Conservation (phyloP, 75 land plant genomes). For the Picea sitchensis region DNA sequence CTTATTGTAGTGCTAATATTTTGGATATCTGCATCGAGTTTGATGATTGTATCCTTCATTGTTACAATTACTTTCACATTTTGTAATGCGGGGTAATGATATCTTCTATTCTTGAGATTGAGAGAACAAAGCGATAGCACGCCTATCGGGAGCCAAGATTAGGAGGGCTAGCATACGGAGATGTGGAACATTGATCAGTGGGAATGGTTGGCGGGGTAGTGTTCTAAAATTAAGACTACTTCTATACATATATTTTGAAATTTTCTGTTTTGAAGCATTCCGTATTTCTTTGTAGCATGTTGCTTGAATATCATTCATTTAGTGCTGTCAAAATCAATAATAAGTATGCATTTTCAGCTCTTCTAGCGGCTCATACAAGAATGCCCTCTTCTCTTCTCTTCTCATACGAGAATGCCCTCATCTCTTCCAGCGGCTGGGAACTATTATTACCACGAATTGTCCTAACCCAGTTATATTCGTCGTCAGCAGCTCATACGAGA, state of each 20-base stretch:
- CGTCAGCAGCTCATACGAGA: no score
- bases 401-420: constrained; percentile 15
- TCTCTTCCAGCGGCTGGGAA: no score
- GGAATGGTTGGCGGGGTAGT: constrained; percentile 78
- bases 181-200: constrained; percentile 72
- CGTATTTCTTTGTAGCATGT: background rate
- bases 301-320: background rate
- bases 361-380: no score
- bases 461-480: no score
- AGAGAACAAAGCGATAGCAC: constrained; percentile 82
- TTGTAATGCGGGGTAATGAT: no score
- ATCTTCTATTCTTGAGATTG: constrained; percentile 92
- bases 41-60: background rate
- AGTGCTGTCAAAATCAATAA: background rate
- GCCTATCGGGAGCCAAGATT: constrained; percentile 45
- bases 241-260: background rate
- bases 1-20: background rate
- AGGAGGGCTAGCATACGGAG: constrained; percentile 54
- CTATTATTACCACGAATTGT: no score
- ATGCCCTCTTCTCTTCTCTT: no score
- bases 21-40: background rate
- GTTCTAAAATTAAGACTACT: background rate
- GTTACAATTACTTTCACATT: background rate
- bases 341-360: constrained; percentile 30
- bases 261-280: background rate